Percentiles rank a stretch among this genome's conserved stretches.
Conservation (phyloP, 495 filamentous ascomycete species). For the Penicillium herquei region DNA sequence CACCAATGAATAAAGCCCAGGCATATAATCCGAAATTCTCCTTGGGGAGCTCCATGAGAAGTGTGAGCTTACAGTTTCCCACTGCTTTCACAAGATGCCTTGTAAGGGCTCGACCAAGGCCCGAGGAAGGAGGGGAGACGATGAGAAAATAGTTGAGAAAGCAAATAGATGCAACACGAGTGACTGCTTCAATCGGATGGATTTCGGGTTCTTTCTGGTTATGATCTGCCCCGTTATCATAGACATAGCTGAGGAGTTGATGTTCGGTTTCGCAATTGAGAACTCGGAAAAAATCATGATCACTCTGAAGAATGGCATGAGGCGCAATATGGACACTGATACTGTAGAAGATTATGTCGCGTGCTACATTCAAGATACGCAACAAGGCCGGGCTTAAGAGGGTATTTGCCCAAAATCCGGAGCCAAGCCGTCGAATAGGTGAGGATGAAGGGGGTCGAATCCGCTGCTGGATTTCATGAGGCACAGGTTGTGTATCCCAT, state of each 20-base stretch:
- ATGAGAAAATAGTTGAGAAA: constrained; percentile 36
- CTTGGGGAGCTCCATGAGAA: constrained; percentile 18
- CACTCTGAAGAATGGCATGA: constrained; percentile 5
- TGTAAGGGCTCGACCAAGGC: constrained; percentile 38
- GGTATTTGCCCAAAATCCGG: constrained; percentile 25
- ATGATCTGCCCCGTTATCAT: constrained; percentile 6
- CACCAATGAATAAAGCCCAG: constrained; percentile 35
- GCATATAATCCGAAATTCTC: constrained; percentile 25
- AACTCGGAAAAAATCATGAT: constrained; percentile 31
- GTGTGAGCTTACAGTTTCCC: constrained; percentile 15
- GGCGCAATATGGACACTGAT: constrained; percentile 16
- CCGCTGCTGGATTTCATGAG: constrained; percentile 26
- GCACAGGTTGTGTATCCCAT: constrained; percentile 28
- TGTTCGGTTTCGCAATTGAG: constrained; percentile 35
- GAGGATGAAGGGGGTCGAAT: constrained; percentile 26
- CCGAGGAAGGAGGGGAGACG: constrained; percentile 31
- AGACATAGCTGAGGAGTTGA: constrained; percentile 36
- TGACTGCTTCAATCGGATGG: constrained; percentile 31
- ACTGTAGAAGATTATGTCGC: constrained; percentile 29
- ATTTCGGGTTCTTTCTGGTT: constrained; percentile 6
- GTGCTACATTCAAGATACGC: constrained; percentile 22
- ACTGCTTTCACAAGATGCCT: constrained; percentile 24
- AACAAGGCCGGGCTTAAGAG: constrained; percentile 25
- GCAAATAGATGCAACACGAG: constrained; percentile 30
- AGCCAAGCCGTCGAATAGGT: constrained; percentile 21